Conservation (phyloP, 179 eudicot species). For the Gypsophila paniculata region DNA sequence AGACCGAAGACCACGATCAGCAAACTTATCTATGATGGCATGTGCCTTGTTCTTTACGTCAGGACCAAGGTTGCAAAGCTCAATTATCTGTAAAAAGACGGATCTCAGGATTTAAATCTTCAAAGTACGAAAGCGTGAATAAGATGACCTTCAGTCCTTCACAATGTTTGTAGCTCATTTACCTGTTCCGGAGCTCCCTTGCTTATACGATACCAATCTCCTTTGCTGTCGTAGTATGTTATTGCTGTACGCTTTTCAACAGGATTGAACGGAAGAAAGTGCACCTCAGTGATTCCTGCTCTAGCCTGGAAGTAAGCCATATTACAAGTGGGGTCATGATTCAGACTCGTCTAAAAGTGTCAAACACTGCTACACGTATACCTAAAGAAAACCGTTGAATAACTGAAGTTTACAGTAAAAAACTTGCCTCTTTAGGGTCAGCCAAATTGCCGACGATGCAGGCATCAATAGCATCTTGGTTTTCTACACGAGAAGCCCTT, state of each 20-base stretch:
- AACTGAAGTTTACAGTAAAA: not conserved
- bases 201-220: constrained; percentile 69
- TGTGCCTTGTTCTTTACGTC: constrained; percentile 49
- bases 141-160: constrained; percentile 9
- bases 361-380: too few species aligned
- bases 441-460: constrained; percentile 83
- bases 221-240: constrained; percentile 52
- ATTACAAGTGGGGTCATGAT: not conserved
- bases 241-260: constrained; percentile 86
- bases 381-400: not conserved
- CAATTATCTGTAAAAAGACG: constrained; percentile 47
- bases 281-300: constrained; percentile 77
- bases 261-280: constrained; percentile 80
- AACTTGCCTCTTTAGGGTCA: constrained; percentile 69
- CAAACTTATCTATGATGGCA: constrained; percentile 67
- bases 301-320: constrained; percentile 48
- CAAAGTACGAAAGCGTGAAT: not conserved
- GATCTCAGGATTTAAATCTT: constrained; percentile 8
- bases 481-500: constrained; percentile 84
- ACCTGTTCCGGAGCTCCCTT: constrained; percentile 96
- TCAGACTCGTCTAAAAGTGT: not conserved
- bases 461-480: constrained; percentile 87
- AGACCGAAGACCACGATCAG: constrained; percentile 83
- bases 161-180: not conserved
- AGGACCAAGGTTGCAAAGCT: constrained; percentile 51